phyloP scores from a whole-genome alignment of 2,329 filamentous ascomycete genomes.

The Fusarium cyanostomum region DNA sequence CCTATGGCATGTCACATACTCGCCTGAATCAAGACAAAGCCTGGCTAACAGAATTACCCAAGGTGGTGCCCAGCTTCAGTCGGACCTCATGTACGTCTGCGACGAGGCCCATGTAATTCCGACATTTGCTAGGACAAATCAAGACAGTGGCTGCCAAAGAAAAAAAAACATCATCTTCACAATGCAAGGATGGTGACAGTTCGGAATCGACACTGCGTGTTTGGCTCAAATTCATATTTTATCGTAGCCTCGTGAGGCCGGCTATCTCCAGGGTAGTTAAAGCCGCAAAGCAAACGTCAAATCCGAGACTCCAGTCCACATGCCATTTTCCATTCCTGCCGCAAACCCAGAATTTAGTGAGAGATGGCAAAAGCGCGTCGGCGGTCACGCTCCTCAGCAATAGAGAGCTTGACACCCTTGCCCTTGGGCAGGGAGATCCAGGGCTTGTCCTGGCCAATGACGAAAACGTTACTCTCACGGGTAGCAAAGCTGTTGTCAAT shows the following conservation, averaged over 20 bases:
- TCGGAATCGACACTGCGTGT: constrained; percentile 41
- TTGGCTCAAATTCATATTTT: constrained; percentile 50
- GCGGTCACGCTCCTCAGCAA: constrained; percentile 99
- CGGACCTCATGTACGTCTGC: no score
- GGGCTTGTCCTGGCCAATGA: constrained; percentile 98
- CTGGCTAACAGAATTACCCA: no score
- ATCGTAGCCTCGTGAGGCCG: constrained; percentile 48
- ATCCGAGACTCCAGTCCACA: constrained; percentile 54
- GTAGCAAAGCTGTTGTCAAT: constrained; percentile 99
- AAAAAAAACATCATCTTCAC: not conserved
- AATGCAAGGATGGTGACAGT: not conserved
- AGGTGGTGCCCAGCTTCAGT: no score
- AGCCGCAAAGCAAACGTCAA: constrained; percentile 50
- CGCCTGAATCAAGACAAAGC: no score
- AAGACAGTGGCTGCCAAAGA: no score
- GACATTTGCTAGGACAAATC: no score
- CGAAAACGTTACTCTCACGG: constrained; percentile 99
- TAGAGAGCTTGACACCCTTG: constrained; percentile 99
- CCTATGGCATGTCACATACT: no score
- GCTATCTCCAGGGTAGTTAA: constrained; percentile 49
- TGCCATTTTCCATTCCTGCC: constrained; percentile 45
- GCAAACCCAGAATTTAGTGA: constrained; percentile 56
- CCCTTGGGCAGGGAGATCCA: constrained; percentile 99
- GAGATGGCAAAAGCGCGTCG: constrained; percentile 74
- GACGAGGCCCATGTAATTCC: no score